phyloP scores from a whole-genome alignment of 805 yeast species.

The Candida maltosa region DNA sequence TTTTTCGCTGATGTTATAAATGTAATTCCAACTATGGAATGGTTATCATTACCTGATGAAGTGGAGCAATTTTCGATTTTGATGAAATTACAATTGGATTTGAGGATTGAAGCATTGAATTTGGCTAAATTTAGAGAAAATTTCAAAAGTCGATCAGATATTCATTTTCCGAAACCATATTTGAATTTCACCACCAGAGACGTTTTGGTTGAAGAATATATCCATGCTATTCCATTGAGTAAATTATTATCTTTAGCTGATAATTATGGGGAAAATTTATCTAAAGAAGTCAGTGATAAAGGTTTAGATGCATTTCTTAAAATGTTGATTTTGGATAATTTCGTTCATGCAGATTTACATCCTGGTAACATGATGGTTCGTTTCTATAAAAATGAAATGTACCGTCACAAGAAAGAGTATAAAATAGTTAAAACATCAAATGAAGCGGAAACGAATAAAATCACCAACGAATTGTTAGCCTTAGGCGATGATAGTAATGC shows the following conservation, averaged over 20 bases:
- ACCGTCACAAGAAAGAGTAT: constrained; percentile 40
- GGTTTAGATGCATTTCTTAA: constrained; percentile 88
- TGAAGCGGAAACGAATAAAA: constrained; percentile 44
- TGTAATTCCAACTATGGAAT: constrained; percentile 88
- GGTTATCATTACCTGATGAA: constrained; percentile 94
- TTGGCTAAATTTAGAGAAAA: constrained; percentile 67
- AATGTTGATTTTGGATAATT: constrained; percentile 90
- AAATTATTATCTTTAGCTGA: constrained; percentile 51
- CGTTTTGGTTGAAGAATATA: constrained; percentile 81
- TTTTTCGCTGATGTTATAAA: constrained; percentile 73
- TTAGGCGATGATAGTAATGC: constrained; percentile 32
- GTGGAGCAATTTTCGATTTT: constrained; percentile 81
- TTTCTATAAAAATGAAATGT: constrained; percentile 51
- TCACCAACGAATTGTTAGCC: constrained; percentile 38
- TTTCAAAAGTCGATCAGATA: constrained; percentile 53
- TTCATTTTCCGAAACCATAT: constrained; percentile 80
- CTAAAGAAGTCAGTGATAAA: constrained; percentile 71
- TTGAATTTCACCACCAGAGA: constrained; percentile 60
- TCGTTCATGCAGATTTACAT: constrained; percentile 94
- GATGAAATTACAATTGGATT: constrained; percentile 86
- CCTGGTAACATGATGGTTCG: constrained; percentile 91
- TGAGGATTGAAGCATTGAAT: constrained; percentile 86
- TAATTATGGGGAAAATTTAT: constrained; percentile 47
- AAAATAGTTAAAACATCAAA: constrained; percentile 39
- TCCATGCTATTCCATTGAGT: constrained; percentile 81